Evolutionary conservation across 2,329 filamentous ascomycete genomes (phyloP).

Genomic region (Xylariales sp.): DNA sequence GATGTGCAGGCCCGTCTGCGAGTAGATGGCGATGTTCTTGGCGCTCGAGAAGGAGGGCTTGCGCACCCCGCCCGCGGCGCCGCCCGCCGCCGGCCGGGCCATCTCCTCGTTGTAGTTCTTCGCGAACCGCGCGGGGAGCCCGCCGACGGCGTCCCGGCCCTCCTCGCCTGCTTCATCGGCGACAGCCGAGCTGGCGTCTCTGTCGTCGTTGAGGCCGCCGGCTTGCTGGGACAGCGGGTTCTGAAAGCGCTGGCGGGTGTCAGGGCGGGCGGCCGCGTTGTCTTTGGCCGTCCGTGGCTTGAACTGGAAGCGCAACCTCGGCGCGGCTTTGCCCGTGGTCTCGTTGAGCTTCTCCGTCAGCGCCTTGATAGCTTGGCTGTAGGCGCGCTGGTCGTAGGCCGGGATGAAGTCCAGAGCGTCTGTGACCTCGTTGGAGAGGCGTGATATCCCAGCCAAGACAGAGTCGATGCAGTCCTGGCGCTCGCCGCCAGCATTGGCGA

Average conservation of each 20-base stretch:
- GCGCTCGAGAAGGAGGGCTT: conserved; percentile 62
- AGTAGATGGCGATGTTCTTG: conserved; percentile 59
- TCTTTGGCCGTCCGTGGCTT: conserved; percentile 56
- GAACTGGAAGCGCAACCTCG: conserved; percentile 81
- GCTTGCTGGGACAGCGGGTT: neutral
- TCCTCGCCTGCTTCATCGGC: conserved; percentile 9
- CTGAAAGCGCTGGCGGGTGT: neutral
- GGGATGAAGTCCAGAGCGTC: conserved; percentile 80
- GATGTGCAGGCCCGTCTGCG: conserved; percentile 68
- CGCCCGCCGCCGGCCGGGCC: conserved; percentile 27
- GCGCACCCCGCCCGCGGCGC: conserved; percentile 33
- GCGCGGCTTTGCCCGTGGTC: conserved; percentile 62
- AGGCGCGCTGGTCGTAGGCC: conserved; percentile 84
- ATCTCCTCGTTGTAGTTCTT: conserved; percentile 55
- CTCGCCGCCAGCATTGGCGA: conserved; percentile 64
- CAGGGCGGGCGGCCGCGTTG: neutral
- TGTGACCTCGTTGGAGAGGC: conserved; percentile 77
- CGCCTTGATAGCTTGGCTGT: conserved; percentile 77
- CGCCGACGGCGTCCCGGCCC: conserved; percentile 30
- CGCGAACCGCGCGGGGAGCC: conserved; percentile 25
- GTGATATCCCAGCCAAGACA: conserved; percentile 73
- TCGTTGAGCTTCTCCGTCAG: conserved; percentile 75
- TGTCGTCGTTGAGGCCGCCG: neutral
- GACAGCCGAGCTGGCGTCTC: neutral
- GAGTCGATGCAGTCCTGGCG: conserved; percentile 77